A percentile compares a stretch with the other conserved stretches of the same genome.
Conservation (phyloP, 805 yeast species). For the Suhomyces xylopsoci region DNA sequence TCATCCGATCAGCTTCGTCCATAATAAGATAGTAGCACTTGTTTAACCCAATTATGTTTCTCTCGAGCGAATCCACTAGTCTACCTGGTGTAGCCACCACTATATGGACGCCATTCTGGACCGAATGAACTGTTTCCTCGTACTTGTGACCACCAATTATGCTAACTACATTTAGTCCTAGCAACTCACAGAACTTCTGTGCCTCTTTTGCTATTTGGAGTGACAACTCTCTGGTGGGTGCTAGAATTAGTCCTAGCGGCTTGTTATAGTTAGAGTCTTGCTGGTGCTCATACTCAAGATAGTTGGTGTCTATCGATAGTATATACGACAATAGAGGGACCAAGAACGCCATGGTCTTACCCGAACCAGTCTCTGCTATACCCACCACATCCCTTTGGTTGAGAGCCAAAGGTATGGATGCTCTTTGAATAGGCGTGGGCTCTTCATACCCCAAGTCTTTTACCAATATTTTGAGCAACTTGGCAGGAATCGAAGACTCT, state of each 20-base stretch:
- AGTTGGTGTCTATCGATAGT: conserved; percentile 29
- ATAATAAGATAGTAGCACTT: conserved; percentile 68
- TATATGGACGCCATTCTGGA: conserved; percentile 67
- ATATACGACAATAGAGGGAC: conserved; percentile 67
- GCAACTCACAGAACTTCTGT: conserved; percentile 41
- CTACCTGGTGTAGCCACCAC: conserved; percentile 96
- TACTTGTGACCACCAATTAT: conserved; percentile 90
- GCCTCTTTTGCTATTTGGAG: conserved; percentile 77
- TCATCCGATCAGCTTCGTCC: conserved; percentile 96
- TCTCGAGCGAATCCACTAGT: conserved; percentile 72
- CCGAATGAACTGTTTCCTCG: conserved; percentile 61
- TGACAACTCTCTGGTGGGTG: conserved; percentile 94
- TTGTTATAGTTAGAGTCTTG: conserved; percentile 50
- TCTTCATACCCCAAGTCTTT: conserved; percentile 45
- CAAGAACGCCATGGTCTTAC: conserved; percentile 83
- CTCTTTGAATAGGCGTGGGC: conserved; percentile 92
- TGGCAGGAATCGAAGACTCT: conserved; percentile 52
- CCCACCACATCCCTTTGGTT: conserved; percentile 69
- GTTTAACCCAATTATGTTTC: conserved; percentile 56
- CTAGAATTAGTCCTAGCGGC: conserved; percentile 77
- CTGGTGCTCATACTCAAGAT: conserved; percentile 36
- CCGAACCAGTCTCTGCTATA: conserved; percentile 95
- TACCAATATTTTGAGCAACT: conserved; percentile 27
- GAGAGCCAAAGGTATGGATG: conserved; percentile 72
- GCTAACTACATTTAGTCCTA: conserved; percentile 51